Percentiles rank a stretch among this genome's conserved stretches.
Conservation (phyloP, 768 basidiomycete species). For the Agaricus blazei region DNA sequence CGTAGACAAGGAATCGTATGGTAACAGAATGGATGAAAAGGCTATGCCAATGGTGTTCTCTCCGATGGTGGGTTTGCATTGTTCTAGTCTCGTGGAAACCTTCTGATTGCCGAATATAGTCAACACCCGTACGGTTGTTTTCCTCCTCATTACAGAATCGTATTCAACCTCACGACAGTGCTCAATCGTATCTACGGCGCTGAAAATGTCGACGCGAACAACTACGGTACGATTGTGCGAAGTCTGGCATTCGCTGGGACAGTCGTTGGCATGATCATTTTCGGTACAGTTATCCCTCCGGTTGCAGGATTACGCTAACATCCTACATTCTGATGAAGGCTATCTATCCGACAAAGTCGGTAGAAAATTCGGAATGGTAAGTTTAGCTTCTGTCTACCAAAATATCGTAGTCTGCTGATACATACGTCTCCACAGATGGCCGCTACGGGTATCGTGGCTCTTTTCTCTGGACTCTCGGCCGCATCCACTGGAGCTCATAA, state of each 20-base stretch:
- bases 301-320: not conserved
- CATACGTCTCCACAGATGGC: conserved; percentile 47
- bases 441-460: conserved; percentile 75
- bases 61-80: conserved; percentile 53
- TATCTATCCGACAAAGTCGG: conserved; percentile 85
- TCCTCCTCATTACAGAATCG: not conserved
- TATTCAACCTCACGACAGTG: conserved; percentile 33
- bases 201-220: conserved; percentile 39
- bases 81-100: not conserved
- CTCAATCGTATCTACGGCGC: conserved; percentile 67
- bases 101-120: conserved; percentile 33
- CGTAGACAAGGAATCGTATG: not conserved
- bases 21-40: conserved; percentile 27
- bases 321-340: conserved; percentile 22
- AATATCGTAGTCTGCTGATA: not conserved
- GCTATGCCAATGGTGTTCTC: conserved; percentile 79
- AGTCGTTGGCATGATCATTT: conserved; percentile 78
- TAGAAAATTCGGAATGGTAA: conserved; percentile 83
- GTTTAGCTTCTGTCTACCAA: conserved; percentile 11
- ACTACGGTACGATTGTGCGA: conserved; percentile 59
- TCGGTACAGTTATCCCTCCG: conserved; percentile 36
- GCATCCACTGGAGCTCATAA: conserved; percentile 76
- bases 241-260: conserved; percentile 82
- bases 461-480: conserved; percentile 82
- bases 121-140: conserved; percentile 50